A percentile compares a stretch with the other conserved stretches of the same genome.
phyloP scores from a whole-genome alignment of 2,329 filamentous ascomycete genomes.

The Epichloe aotearoae region DNA sequence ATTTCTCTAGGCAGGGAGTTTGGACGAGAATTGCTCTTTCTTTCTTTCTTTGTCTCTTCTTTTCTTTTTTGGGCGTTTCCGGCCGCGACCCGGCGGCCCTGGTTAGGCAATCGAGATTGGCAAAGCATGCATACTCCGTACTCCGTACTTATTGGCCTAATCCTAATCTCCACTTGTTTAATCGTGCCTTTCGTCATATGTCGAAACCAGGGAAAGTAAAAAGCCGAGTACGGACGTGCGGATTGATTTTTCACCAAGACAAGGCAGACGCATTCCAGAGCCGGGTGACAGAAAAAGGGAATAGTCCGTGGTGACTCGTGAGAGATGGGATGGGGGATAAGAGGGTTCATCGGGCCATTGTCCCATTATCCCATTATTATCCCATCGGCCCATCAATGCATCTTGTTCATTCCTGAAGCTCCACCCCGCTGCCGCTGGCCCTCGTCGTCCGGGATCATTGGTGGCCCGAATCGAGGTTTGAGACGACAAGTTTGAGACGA shows the following conservation, averaged over 20 bases:
- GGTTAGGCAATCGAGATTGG: background rate
- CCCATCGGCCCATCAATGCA: constrained; percentile 4
- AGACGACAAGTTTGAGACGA: background rate
- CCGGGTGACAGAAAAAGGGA: background rate
- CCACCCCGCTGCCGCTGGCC: background rate
- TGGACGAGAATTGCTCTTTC: background rate
- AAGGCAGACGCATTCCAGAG: background rate
- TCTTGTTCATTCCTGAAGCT: constrained; percentile 9
- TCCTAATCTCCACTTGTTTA: too few relatives aligned
- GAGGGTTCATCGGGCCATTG: background rate
- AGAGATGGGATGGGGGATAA: background rate
- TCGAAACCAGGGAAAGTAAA: background rate
- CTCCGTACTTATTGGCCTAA: too few relatives aligned
- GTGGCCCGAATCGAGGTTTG: background rate
- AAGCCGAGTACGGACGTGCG: background rate
- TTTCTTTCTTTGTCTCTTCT: background rate
- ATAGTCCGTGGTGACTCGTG: too few relatives aligned
- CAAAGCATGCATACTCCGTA: background rate
- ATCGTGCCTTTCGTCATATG: background rate
- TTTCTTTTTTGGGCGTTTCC: too few relatives aligned
- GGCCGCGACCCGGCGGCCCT: too few relatives aligned
- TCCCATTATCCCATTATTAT: too few relatives aligned
- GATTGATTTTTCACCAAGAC: background rate
- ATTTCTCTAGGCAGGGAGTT: too few relatives aligned
- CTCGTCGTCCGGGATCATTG: background rate